These are phyloP conservation scores for Coffea humblotiana DNA, from an alignment of 305 asterid species.

Conservation along the genomic window DNA sequence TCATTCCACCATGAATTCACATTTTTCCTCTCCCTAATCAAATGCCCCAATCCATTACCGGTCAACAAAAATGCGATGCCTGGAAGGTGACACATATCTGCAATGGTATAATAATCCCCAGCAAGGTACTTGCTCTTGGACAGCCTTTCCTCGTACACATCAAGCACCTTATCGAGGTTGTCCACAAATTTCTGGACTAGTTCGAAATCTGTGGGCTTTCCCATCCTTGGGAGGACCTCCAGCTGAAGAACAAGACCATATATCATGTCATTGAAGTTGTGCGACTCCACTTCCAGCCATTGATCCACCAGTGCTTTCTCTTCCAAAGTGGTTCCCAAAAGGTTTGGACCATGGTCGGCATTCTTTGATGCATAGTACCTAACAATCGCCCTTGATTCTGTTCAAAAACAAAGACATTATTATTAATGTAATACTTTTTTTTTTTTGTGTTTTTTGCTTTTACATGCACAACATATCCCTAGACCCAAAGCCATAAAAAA, in stretches of 20 bases:
- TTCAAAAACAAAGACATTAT: neutral
- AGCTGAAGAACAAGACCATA: slow-evolving; percentile 65
- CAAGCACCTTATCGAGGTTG: slow-evolving; percentile 65
- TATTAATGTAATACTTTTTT: neutral
- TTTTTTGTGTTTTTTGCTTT: too few relatives aligned
- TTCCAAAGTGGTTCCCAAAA: slow-evolving; percentile 55
- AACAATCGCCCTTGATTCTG: slow-evolving; percentile 89
- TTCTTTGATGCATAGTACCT: slow-evolving; percentile 76
- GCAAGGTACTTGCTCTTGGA: slow-evolving; percentile 60
- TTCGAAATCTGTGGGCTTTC: slow-evolving; percentile 37
- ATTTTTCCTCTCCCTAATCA: slow-evolving; percentile 49
- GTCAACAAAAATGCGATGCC: slow-evolving; percentile 61
- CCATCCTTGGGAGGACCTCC: slow-evolving; percentile 52
- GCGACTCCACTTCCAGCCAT: slow-evolving; percentile 81
- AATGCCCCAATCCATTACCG: slow-evolving; percentile 49
- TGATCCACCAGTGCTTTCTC: slow-evolving; percentile 80
- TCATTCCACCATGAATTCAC: slow-evolving; percentile 74
- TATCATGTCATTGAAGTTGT: slow-evolving; percentile 67
- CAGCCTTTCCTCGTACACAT: slow-evolving; percentile 68
- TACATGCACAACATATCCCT: too few relatives aligned
- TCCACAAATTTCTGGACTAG: slow-evolving; percentile 42
- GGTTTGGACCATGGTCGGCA: slow-evolving; percentile 46
- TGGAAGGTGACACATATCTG: slow-evolving; percentile 77
- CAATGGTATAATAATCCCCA: slow-evolving; percentile 67
- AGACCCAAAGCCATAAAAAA: too few relatives aligned